Percentiles rank a stretch among this genome's conserved stretches.
Evolutionary conservation across 2,329 filamentous ascomycete genomes (phyloP).

Genomic region (Drechslerella dactyloides): DNA sequence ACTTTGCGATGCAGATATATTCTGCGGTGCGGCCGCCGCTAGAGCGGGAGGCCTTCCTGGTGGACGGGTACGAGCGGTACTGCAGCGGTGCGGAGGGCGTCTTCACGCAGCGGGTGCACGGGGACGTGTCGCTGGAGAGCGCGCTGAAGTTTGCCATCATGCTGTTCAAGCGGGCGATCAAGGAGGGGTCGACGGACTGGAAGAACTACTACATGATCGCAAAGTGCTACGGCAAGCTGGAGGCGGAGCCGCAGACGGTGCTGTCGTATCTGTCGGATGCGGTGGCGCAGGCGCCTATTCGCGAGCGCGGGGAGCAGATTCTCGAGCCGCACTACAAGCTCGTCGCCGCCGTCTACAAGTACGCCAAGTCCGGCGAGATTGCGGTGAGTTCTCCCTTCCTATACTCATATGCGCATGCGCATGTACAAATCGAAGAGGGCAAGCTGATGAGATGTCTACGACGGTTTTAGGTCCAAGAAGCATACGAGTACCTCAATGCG

Average conservation of each 20-base stretch:
- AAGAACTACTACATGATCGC: conserved; percentile 72
- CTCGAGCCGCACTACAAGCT: conserved; percentile 94
- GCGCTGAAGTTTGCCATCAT: conserved; percentile 71
- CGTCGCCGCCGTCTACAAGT: conserved; percentile 79
- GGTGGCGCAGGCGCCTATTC: conserved; percentile 68
- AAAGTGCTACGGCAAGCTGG: conserved; percentile 77
- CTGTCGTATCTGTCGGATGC: conserved; percentile 67
- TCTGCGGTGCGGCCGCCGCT: conserved; percentile 72
- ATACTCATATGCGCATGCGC: conserved; percentile 17
- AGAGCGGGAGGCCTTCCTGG: conserved; percentile 69
- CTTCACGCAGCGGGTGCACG: conserved; percentile 66
- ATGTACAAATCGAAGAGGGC: neutral
- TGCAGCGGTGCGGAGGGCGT: conserved; percentile 65
- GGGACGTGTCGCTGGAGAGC: conserved; percentile 65
- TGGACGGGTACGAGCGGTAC: conserved; percentile 68
- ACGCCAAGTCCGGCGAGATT: conserved; percentile 66
- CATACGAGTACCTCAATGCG: conserved; percentile 39
- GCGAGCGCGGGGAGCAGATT: conserved; percentile 73
- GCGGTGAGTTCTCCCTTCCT: conserved; percentile 56
- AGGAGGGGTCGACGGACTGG: conserved; percentile 69
- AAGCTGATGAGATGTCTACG: conserved; percentile 61
- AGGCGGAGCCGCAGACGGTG: conserved; percentile 61
- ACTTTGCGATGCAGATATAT: conserved; percentile 73
- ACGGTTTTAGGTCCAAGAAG: conserved; percentile 39
- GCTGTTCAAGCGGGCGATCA: conserved; percentile 67